Evolutionary conservation across 2,329 filamentous ascomycete species (phyloP).

Genomic region (Ceratocystis cacaofunesta): DNA sequence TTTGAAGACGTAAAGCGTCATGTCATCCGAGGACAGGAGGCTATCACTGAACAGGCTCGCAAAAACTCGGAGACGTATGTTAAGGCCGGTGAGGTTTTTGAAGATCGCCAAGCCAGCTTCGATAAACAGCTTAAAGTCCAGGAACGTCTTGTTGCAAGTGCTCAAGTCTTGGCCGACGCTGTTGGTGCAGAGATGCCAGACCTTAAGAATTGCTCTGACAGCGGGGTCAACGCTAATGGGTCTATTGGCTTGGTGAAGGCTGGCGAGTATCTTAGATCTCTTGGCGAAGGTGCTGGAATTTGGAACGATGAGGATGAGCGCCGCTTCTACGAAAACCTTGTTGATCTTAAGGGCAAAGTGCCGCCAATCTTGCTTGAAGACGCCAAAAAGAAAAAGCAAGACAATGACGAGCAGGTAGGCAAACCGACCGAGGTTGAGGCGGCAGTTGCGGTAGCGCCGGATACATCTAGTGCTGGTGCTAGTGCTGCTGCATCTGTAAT

Average conservation of each 20-base stretch:
- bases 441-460: conserved; percentile 28
- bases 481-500: conserved; percentile 19
- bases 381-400: conserved; percentile 79
- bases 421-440: conserved; percentile 52
- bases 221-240: conserved; percentile 49
- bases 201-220: conserved; percentile 65
- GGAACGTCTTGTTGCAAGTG: conserved; percentile 78
- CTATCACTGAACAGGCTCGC: conserved; percentile 69
- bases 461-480: conserved; percentile 34
- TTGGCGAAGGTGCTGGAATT: conserved; percentile 81
- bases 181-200: conserved; percentile 89
- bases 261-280: conserved; percentile 79
- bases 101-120: conserved; percentile 89
- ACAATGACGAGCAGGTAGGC: conserved; percentile 66
- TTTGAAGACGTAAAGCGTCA: conserved; percentile 87
- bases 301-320: conserved; percentile 98
- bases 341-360: conserved; percentile 90
- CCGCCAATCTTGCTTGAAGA: conserved; percentile 88
- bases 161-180: conserved; percentile 77
- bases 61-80: conserved; percentile 97
- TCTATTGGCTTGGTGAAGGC: conserved; percentile 89
- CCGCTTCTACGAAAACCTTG: conserved; percentile 92
- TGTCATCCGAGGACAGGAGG: conserved; percentile 80
- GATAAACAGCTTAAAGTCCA: conserved; percentile 88
- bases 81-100: conserved; percentile 95